Conservation (phyloP, 768 basidiomycete species). For the Lentinula raphanica region DNA sequence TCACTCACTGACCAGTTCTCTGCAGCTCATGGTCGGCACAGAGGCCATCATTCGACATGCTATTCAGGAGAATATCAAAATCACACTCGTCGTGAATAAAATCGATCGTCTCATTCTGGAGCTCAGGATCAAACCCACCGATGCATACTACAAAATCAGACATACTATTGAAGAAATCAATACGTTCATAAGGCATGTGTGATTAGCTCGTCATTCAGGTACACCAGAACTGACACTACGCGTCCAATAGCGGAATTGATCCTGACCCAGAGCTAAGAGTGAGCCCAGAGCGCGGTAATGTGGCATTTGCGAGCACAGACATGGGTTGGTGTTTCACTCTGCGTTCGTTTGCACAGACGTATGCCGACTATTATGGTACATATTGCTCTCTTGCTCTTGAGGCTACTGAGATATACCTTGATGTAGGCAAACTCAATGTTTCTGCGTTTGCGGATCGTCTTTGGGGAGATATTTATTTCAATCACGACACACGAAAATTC, state of each 20-base stretch:
- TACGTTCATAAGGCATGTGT: conserved; percentile 77
- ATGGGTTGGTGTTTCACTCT: conserved; percentile 99
- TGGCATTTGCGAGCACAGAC: conserved; percentile 94
- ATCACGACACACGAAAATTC: conserved; percentile 81
- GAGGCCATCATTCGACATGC: conserved; percentile 87
- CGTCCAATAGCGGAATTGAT: conserved; percentile 59
- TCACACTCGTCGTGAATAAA: conserved; percentile 94
- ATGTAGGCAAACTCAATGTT: conserved; percentile 72
- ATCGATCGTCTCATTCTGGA: conserved; percentile 96
- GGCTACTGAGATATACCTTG: not conserved
- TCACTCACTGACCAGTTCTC: conserved; percentile 13
- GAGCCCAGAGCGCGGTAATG: conserved; percentile 93
- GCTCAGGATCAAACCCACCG: conserved; percentile 88
- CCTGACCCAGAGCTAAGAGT: conserved; percentile 83
- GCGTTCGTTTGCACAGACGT: conserved; percentile 92
- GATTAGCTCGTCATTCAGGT: not conserved
- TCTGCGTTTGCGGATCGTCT: conserved; percentile 81
- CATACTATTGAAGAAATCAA: conserved; percentile 99
- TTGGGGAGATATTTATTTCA: conserved; percentile 98
- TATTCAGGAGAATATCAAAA: conserved; percentile 82
- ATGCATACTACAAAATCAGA: conserved; percentile 98
- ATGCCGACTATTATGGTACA: conserved; percentile 86
- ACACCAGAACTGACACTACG: not conserved
- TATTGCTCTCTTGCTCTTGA: not conserved
- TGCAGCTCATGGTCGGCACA: conserved; percentile 86